Evolutionary conservation across 768 basidiomycete species (phyloP).

Genomic region (Rhodotorula toruloides): DNA sequence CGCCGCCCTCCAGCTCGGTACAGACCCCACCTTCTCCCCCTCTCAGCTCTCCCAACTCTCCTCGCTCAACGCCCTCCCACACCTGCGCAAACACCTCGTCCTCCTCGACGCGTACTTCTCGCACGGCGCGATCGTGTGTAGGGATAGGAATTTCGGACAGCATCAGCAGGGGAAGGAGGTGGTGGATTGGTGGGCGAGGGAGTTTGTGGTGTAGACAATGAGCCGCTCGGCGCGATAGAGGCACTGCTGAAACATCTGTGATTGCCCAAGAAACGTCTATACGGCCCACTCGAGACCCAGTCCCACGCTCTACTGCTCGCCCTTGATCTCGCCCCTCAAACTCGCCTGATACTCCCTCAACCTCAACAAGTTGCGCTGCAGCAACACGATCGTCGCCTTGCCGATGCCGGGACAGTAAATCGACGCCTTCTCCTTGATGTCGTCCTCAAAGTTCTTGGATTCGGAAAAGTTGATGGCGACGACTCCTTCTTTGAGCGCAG

Average conservation of each 20-base stretch:
- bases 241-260: too few relatives aligned
- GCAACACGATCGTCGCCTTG: constrained; percentile 94
- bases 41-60: constrained; percentile 15
- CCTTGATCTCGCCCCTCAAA: not conserved
- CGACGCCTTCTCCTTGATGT: constrained; percentile 88
- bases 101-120: constrained; percentile 7
- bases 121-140: constrained; percentile 20
- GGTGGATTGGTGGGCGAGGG: constrained; percentile 24
- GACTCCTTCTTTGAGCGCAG: constrained; percentile 86
- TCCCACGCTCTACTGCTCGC: too few relatives aligned
- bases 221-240: too few relatives aligned
- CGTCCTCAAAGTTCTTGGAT: constrained; percentile 93
- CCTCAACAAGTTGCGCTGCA: constrained; percentile 75
- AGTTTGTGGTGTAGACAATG: constrained; percentile 22
- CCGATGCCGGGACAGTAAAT: constrained; percentile 95
- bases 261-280: not conserved
- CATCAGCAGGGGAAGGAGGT: constrained; percentile 15
- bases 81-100: constrained; percentile 26
- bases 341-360: constrained; percentile 24
- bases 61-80: constrained; percentile 21
- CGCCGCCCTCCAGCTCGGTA: constrained; percentile 4
- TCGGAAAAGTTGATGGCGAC: constrained; percentile 86
- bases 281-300: too few relatives aligned
- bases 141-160: constrained; percentile 3
- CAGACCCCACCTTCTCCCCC: constrained; percentile 13